phyloP scores from a whole-genome alignment of 75 land plant genomes.

The Cupressus sempervirens region DNA sequence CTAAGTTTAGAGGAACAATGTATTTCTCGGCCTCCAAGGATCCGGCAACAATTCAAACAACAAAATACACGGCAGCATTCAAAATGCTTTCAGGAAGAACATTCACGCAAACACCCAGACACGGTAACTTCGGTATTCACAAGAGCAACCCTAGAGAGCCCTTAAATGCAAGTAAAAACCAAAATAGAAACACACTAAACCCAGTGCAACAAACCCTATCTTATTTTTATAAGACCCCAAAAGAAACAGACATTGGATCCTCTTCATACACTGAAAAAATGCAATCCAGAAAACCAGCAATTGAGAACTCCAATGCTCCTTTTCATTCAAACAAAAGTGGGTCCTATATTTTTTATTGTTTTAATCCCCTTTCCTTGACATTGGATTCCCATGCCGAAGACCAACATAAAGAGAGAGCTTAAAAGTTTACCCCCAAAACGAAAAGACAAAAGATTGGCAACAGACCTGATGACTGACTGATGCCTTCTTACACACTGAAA shows the following conservation, averaged over 20 bases:
- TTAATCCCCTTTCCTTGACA: not conserved
- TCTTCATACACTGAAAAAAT: not conserved
- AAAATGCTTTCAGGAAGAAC: not conserved
- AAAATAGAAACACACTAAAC: not conserved
- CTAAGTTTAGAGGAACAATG: not conserved
- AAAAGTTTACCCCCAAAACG: not conserved
- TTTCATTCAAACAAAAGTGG: not conserved
- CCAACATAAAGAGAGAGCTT: not conserved
- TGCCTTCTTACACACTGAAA: not conserved
- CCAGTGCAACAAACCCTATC: not conserved
- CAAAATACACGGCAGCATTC: not conserved
- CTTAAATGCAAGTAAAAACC: not conserved
- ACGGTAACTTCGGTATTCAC: not conserved
- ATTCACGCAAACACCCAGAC: not conserved
- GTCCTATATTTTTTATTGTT: not conserved
- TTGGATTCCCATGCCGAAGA: not conserved
- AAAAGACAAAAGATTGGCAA: not conserved
- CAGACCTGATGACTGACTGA: not conserved
- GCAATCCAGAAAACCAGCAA: slow-evolving; percentile 3
- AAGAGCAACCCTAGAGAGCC: not conserved
- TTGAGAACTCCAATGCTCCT: not conserved
- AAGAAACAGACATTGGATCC: not conserved
- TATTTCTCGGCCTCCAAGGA: not conserved
- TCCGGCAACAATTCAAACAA: not conserved
- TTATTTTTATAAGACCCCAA: not conserved